Conservation (phyloP, 139 green algal species). For the Coccomyxa sp. region DNA sequence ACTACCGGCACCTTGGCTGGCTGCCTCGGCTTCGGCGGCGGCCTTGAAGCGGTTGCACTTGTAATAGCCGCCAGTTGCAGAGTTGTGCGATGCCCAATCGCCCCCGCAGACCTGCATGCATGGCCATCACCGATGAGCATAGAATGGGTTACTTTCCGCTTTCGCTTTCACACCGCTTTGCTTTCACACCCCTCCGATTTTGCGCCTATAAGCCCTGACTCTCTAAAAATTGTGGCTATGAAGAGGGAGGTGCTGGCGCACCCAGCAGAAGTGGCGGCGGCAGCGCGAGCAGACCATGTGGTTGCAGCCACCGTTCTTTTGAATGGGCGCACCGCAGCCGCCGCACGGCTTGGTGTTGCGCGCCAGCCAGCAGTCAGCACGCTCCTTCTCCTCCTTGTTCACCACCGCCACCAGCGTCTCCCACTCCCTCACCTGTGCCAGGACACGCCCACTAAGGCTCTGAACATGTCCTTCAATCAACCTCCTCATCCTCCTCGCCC, state of each 20-base stretch:
- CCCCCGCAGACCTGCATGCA: conserved; percentile 16
- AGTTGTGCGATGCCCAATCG: conserved; percentile 16
- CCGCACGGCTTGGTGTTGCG: conserved; percentile 35
- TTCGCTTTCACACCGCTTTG: not conserved
- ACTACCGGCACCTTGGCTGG: not conserved
- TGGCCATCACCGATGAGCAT: not conserved
- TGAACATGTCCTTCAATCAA: not conserved
- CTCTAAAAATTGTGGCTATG: not conserved
- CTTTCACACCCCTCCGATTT: not conserved
- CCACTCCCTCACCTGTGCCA: conserved; percentile 10
- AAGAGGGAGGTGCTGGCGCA: not conserved
- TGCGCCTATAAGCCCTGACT: too few species aligned
- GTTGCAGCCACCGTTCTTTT: conserved; percentile 53
- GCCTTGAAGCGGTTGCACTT: conserved; percentile 12
- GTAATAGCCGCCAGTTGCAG: conserved; percentile 22
- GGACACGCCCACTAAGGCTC: not conserved
- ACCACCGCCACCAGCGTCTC: conserved; percentile 11
- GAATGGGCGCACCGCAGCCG: conserved; percentile 31
- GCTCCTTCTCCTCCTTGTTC: not conserved
- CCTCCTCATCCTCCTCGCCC: too few species aligned
- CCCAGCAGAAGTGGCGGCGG: conserved; percentile 55
- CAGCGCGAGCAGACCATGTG: conserved; percentile 54
- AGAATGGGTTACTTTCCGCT: not conserved
- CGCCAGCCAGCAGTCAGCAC: conserved; percentile 18
- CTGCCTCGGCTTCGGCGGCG: not conserved